Evolutionary conservation across 805 yeast species (phyloP).

Genomic region (Blastobotrys attinorum): DNA sequence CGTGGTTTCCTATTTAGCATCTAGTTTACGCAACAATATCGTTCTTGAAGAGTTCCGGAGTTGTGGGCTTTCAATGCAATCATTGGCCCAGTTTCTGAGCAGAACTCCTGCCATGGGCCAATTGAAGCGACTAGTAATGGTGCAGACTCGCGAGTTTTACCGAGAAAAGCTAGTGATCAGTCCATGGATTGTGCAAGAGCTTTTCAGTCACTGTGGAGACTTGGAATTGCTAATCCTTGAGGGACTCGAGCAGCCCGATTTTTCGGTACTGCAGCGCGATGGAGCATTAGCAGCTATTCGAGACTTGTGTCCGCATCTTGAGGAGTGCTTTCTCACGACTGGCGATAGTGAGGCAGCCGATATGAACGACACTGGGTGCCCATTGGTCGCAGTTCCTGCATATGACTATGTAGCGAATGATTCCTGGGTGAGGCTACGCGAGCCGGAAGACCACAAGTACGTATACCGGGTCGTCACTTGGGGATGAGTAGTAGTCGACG

Average conservation of each 20-base stretch:
- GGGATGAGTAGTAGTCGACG: background rate
- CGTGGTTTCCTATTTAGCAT: background rate
- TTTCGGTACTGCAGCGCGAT: background rate
- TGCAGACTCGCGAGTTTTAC: background rate
- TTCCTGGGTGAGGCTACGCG: background rate
- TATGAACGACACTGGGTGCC: background rate
- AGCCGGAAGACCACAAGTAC: background rate
- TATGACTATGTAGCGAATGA: background rate
- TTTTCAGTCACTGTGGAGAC: background rate
- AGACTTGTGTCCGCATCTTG: background rate
- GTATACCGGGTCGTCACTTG: background rate
- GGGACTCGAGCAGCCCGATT: background rate
- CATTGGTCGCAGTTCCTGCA: background rate
- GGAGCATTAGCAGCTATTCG: background rate
- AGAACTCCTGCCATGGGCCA: background rate
- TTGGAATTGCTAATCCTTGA: background rate
- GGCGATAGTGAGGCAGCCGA: background rate
- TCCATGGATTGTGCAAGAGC: background rate
- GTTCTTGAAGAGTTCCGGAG: background rate
- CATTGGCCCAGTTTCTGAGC: background rate
- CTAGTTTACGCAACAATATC: background rate
- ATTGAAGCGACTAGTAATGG: background rate
- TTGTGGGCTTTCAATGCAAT: background rate
- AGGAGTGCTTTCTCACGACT: background rate
- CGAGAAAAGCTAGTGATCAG: background rate